Evolutionary conservation across 305 asterid species (phyloP).

Genomic region (Rubia peregrina): DNA sequence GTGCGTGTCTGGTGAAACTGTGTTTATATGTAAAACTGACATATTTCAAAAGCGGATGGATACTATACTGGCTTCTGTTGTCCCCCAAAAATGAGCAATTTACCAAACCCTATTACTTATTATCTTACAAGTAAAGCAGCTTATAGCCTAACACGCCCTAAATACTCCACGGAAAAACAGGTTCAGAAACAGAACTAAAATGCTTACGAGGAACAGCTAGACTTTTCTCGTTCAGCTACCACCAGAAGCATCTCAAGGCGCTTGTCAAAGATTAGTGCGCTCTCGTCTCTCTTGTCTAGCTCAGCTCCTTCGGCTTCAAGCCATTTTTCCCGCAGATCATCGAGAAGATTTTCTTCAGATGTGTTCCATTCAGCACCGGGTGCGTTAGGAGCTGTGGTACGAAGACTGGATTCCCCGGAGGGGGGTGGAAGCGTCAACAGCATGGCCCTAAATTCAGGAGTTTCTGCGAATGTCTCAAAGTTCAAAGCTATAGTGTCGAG

Average conservation of each 20-base stretch:
- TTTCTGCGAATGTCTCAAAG: slow-evolving; percentile 83
- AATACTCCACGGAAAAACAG: neutral
- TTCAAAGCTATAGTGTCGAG: slow-evolving; percentile 73
- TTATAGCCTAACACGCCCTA: too few species aligned
- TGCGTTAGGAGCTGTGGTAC: slow-evolving; percentile 88
- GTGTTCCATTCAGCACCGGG: slow-evolving; percentile 70
- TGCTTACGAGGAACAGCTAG: slow-evolving; percentile 17
- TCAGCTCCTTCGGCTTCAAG: slow-evolving; percentile 96
- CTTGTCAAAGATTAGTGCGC: slow-evolving; percentile 77
- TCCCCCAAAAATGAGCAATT: too few species aligned
- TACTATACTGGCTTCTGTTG: too few species aligned
- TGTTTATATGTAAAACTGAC: too few species aligned
- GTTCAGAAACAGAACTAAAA: neutral
- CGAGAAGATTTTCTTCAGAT: slow-evolving; percentile 60
- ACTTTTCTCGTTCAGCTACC: slow-evolving; percentile 60
- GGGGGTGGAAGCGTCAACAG: slow-evolving; percentile 90
- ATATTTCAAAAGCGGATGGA: too few species aligned
- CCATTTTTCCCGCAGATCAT: slow-evolving; percentile 90
- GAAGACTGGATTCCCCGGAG: slow-evolving; percentile 74
- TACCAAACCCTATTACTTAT: too few species aligned
- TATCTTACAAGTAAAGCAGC: too few species aligned
- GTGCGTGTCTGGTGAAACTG: too few species aligned
- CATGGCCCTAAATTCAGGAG: slow-evolving; percentile 72
- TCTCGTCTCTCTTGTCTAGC: slow-evolving; percentile 84
- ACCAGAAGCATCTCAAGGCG: slow-evolving; percentile 92